Conservation (phyloP, 1,139 yeast species). For the Geotrichum aggregatum region DNA sequence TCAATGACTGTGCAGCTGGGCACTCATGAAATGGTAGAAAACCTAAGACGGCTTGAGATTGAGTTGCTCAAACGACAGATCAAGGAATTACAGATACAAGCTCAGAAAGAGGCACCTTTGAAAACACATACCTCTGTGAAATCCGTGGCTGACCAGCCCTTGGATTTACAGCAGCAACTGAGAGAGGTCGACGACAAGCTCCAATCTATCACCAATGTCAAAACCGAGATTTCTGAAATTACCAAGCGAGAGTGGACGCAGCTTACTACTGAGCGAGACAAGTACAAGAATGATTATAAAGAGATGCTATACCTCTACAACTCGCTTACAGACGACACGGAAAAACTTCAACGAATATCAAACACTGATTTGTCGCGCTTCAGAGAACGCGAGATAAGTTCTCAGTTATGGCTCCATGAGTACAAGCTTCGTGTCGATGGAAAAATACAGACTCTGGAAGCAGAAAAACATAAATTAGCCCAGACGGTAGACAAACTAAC, state of each 20-base stretch:
- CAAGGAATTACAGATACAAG: too few species aligned
- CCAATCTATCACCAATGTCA: background rate
- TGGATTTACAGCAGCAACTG: background rate
- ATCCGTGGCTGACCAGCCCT: too few species aligned
- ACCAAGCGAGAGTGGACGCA: background rate
- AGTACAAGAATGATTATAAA: constrained; percentile 14
- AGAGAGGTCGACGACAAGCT: background rate
- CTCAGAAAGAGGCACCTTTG: too few species aligned
- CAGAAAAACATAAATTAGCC: background rate
- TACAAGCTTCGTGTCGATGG: background rate
- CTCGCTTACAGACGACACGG: constrained; percentile 12
- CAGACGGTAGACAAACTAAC: background rate
- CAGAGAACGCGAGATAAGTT: constrained; percentile 1
- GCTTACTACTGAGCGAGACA: constrained; percentile 9
- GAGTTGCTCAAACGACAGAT: too few species aligned
- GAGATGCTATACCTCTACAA: constrained; percentile 9
- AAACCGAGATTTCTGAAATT: background rate
- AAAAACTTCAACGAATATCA: constrained; percentile 7
- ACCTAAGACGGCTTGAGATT: too few species aligned
- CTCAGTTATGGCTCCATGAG: constrained; percentile 5
- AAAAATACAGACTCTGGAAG: background rate
- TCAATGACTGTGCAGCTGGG: constrained; percentile 2
- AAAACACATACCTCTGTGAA: too few species aligned
- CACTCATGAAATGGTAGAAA: too few species aligned
- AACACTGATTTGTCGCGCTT: background rate